Base-by-base conservation (phyloP, 257 asterid genomes). In the Marsdenia floribunda region DNA sequence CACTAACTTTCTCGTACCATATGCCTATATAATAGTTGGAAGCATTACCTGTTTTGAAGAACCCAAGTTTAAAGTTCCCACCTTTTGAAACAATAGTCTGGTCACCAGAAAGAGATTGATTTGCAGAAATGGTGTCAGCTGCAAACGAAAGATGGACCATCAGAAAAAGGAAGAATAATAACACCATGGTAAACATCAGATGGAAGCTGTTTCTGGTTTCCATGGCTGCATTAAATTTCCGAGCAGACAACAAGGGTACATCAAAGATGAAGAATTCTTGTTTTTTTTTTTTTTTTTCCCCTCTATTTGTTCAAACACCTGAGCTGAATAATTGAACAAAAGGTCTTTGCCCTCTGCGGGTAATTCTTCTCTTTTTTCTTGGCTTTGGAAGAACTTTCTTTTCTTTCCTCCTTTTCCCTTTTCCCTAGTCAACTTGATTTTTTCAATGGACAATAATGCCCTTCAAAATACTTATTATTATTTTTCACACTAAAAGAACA, bases 41-140 rank as follows among this genome's bases (percentile, higher is more conserved):
- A 40, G 79, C 54, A 5, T 63, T 78, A 52, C 85, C 85, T 54
- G 83, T 82, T 38, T n/a, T 22, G 77, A 82, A 85, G 82, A 85
- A 85, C 19, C 88, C 88, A 19, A 85, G 86, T 55, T 26, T 75
- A 73, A 85, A 85, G 68, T 61, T 74, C n/a, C 80, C 83, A 35
- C 52, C 80, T 37, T 71, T 63, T 42, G 89, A 85, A 57, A 64
- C 8, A 53, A 85, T 60, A 40, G 81, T 83, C 47, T 80, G 85
- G 75, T 82, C 76, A 16, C 86, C 89, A 47, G 87, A 81, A 40
- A 85, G 84, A 33, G 84, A 33, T 70, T 83, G 86, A 60, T 78
- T 67, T 53, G 68, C 77, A 33, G 80, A 77, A n/a, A 85, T 83
- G 76, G 82, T 69, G 76, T 85, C 87, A 59, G 83, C 85, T 73